phyloP scores from a whole-genome alignment of 164 flowering plant genomes.

The Macadamia integrifolia region DNA sequence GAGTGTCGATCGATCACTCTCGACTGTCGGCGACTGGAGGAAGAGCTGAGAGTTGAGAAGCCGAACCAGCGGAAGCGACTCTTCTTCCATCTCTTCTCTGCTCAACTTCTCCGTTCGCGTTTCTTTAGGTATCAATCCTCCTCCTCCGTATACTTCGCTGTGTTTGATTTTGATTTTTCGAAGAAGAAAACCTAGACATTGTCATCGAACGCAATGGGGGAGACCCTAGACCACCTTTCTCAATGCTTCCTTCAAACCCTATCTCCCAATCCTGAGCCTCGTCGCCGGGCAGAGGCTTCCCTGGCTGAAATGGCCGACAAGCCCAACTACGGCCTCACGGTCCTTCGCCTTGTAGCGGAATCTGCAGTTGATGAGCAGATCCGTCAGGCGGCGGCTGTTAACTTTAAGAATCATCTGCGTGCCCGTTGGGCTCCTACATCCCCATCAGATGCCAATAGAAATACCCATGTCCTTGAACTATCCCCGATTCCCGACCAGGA shows the following conservation, averaged over 20 bases:
- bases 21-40: too few species aligned
- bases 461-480: slow-evolving; percentile 5
- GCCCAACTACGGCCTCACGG: slow-evolving; percentile 69
- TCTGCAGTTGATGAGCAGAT: slow-evolving; percentile 61
- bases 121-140: neutral
- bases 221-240: slow-evolving; percentile 65
- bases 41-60: too few species aligned
- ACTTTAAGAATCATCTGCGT: slow-evolving; percentile 83
- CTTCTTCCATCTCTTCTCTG: too few species aligned
- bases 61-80: too few species aligned
- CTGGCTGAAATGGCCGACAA: slow-evolving; percentile 60
- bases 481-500: slow-evolving; percentile 47
- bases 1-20: too few species aligned
- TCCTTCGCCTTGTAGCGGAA: slow-evolving; percentile 71
- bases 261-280: slow-evolving; percentile 62
- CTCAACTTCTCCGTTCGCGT: neutral
- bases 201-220: slow-evolving; percentile 31
- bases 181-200: too few species aligned
- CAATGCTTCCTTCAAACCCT: slow-evolving; percentile 78
- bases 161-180: too few species aligned
- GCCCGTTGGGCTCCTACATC: slow-evolving; percentile 49
- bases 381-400: slow-evolving; percentile 84
- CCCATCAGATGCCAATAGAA: slow-evolving; percentile 8
- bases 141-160: too few species aligned
- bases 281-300: slow-evolving; percentile 70